Percentiles rank a stretch among this genome's conserved stretches.
Evolutionary conservation across 768 basidiomycete genomes (phyloP).

Genomic region (Rossbeevera mucosa): DNA sequence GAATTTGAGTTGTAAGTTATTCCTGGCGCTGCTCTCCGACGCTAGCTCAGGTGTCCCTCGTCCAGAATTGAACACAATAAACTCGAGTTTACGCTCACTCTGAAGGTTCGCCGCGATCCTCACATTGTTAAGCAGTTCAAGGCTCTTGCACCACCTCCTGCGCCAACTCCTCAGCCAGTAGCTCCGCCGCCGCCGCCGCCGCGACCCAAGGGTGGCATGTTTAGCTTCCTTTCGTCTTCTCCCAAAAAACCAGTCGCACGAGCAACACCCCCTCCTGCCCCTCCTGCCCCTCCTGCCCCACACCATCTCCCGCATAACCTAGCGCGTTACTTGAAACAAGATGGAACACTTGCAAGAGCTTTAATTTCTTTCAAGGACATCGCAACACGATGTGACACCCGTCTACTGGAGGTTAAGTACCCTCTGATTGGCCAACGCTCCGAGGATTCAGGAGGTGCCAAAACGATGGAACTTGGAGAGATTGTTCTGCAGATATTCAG

Average conservation of each 20-base stretch:
- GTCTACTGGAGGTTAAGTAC: constrained; percentile 76
- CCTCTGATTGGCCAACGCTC: constrained; percentile 75
- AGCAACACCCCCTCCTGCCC: constrained; percentile 33
- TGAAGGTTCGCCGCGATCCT: constrained; percentile 83
- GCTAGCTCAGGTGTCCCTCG: background rate
- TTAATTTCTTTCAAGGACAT: constrained; percentile 89
- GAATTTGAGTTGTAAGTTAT: constrained; percentile 82
- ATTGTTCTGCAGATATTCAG: constrained; percentile 88
- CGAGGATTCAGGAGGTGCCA: constrained; percentile 48
- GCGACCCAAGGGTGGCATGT: constrained; percentile 59
- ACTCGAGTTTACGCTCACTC: constrained; percentile 86
- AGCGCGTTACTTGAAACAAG: constrained; percentile 75
- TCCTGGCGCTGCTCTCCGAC: background rate
- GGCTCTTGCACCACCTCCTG: constrained; percentile 48
- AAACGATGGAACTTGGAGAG: constrained; percentile 76
- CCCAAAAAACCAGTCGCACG: constrained; percentile 62
- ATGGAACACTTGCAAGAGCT: constrained; percentile 84
- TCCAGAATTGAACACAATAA: constrained; percentile 87
- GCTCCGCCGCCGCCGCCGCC: constrained; percentile 43
- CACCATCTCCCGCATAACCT: constrained; percentile 66
- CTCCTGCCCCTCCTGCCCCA: constrained; percentile 32
- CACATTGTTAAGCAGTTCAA: constrained; percentile 81
- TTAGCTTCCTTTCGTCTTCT: constrained; percentile 71
- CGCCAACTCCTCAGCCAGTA: constrained; percentile 36
- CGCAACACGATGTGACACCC: constrained; percentile 75